Evolutionary conservation across 2,329 filamentous ascomycete genomes (phyloP).

Genomic region (Fusarium verrucosum): DNA sequence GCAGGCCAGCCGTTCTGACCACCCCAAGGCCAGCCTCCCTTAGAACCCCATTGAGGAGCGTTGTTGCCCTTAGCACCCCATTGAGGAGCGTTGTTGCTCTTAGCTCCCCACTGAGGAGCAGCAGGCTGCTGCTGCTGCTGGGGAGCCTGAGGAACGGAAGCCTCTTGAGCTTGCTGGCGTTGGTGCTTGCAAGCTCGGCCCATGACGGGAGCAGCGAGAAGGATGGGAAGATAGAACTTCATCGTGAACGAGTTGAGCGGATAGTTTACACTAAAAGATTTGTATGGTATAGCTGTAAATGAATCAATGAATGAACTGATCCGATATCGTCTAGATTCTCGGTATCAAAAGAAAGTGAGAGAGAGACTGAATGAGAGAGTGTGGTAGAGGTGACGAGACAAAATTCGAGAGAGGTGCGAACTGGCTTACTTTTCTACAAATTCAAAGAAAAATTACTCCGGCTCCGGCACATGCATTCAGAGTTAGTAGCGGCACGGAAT

Average conservation of each 20-base stretch:
- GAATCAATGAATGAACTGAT: conserved; percentile 26
- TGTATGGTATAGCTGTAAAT: background rate
- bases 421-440: conserved; percentile 2
- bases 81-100: background rate
- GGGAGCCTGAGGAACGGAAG: conserved; percentile 2
- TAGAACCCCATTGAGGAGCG: too few relatives aligned
- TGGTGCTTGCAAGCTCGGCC: conserved; percentile 38
- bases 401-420: background rate
- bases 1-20: too few relatives aligned
- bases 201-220: conserved; percentile 42
- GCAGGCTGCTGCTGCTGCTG: too few relatives aligned
- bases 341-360: conserved; percentile 24
- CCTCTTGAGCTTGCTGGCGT: conserved; percentile 16
- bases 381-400: background rate
- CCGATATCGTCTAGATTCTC: conserved; percentile 34
- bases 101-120: background rate
- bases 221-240: conserved; percentile 42
- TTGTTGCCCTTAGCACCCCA: too few relatives aligned
- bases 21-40: too few relatives aligned
- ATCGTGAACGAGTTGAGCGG: too few relatives aligned
- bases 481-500: too few relatives aligned
- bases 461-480: conserved; percentile 21
- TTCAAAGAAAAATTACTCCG: background rate
- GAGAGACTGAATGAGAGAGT: conserved; percentile 1
- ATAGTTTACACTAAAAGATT: conserved; percentile 4